Percentiles rank a stretch among this genome's conserved stretches.
Evolutionary conservation across 768 basidiomycete species (phyloP).

Genomic region (Polyporus arcularius): DNA sequence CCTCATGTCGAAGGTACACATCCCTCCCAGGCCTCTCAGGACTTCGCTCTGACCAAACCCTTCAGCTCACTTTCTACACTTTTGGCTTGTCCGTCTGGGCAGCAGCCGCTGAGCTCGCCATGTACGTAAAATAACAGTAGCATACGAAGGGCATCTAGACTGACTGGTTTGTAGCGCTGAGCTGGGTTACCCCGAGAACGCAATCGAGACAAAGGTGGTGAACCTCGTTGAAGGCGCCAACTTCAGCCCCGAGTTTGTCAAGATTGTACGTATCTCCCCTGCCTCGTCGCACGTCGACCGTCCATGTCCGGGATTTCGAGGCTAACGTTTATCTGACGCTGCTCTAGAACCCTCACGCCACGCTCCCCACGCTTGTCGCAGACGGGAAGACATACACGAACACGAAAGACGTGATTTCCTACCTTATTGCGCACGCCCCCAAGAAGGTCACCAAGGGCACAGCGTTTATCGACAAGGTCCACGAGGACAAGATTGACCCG

Average conservation of each 20-base stretch:
- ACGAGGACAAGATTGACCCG: constrained; percentile 49
- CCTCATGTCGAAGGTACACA: constrained; percentile 20
- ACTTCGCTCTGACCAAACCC: not conserved
- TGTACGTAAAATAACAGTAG: constrained; percentile 32
- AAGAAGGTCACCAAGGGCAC: constrained; percentile 35
- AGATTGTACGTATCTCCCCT: constrained; percentile 32
- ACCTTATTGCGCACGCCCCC: constrained; percentile 43
- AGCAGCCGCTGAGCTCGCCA: constrained; percentile 41
- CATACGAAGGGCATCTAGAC: not conserved
- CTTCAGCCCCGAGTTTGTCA: constrained; percentile 47
- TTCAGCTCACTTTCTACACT: constrained; percentile 34
- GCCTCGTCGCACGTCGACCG: not conserved
- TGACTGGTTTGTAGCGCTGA: constrained; percentile 35
- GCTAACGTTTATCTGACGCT: not conserved
- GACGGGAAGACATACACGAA: constrained; percentile 39
- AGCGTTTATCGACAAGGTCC: constrained; percentile 40
- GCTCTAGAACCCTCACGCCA: constrained; percentile 43
- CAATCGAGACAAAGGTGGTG: constrained; percentile 37
- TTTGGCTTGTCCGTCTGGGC: constrained; percentile 43
- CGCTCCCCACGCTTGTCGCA: constrained; percentile 43
- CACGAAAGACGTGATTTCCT: constrained; percentile 42
- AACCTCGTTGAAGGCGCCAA: constrained; percentile 51
- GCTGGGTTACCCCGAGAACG: constrained; percentile 41
- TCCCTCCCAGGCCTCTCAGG: not conserved
- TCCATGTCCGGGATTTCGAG: not conserved